Base-by-base conservation (phyloP, 768 basidiomycete genomes). In the Boletus tylopilopsis region DNA sequence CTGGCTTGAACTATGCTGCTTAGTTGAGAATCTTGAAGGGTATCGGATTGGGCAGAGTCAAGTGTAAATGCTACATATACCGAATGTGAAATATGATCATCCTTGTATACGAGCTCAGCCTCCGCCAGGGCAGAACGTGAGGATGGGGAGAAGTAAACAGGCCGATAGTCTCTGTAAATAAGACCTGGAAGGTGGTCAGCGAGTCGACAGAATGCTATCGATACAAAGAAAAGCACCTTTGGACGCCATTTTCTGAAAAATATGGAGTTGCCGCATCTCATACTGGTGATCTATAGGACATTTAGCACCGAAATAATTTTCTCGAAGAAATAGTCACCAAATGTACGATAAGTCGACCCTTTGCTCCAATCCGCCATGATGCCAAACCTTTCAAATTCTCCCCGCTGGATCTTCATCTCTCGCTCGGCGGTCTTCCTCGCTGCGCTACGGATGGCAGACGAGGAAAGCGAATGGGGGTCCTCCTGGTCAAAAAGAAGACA, bases 101-200 rank as follows among this genome's bases (percentile, higher is more conserved):
- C 94, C 53, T 82, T 84, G 71, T 97, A 97, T 23, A 82, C 78
- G 24, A 99, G 74, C 64, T 99, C 95, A 5, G 94, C 92, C 70
- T 99, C 95, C 0, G 95, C 95, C 13, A 99, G 71, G 0, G 95
- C 95, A 6, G 95, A 94, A 35, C 80, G 82, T 2, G 94, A 96
- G 0, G 94, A 95, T 3, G 95, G 95, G 0, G 95, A 97, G 66
- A 91, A 97, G 65, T 96, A 83, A 6, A 94, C 91, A 0, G 95
- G 95, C 24, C 93, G 84, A 58, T 90, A 84, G 53, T 88, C 84
- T 47, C 91, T 78, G 57, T 87, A 90, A 50, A 98, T 88, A 19
- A 93, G 76, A 36, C 86, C 91, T 87, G 5, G 24, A 46, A 24
- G 19, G 24, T 2, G 19, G 13, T 48, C 24, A 43, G 6, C 11